Conservation (phyloP, 305 asterid genomes). For the Fraxinus sp. region DNA sequence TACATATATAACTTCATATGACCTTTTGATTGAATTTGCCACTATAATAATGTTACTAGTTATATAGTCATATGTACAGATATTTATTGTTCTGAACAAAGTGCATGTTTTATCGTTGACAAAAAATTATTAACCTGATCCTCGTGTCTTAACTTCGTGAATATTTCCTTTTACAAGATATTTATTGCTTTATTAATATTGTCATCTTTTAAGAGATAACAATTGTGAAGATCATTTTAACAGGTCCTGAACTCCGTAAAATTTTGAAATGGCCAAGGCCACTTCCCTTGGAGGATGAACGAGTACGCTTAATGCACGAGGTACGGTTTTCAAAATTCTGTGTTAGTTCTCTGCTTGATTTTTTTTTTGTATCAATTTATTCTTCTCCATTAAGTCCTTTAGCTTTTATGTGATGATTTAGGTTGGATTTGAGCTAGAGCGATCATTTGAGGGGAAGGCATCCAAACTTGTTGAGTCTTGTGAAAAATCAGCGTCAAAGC, state of each 20-base stretch:
- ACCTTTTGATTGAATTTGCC: background rate
- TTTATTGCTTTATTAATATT: constrained; percentile 3
- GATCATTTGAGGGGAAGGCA: constrained; percentile 85
- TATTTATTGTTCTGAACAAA: background rate
- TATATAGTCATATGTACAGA: background rate
- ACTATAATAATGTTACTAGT: background rate
- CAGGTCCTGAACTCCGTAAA: constrained; percentile 79
- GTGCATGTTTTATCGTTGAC: background rate
- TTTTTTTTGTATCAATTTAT: background rate
- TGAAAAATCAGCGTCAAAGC: constrained; percentile 78
- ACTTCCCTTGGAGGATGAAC: constrained; percentile 91
- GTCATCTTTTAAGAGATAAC: background rate
- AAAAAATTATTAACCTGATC: background rate
- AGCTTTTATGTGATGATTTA: constrained; percentile 30
- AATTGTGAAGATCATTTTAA: constrained; percentile 25
- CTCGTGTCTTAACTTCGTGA: background rate
- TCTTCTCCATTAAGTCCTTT: background rate
- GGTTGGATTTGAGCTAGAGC: constrained; percentile 91
- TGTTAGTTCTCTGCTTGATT: background rate
- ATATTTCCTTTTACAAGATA: background rate
- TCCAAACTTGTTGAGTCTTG: constrained; percentile 74
- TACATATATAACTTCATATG: background rate
- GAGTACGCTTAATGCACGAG: constrained; percentile 90
- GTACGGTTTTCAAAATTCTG: constrained; percentile 30
- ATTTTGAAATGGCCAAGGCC: constrained; percentile 90